Evolutionary conservation across 352 stramenopile species (phyloP), one percentile per base, ranked within the genome.

Genomic region (Phytophthora capsici): DNA sequence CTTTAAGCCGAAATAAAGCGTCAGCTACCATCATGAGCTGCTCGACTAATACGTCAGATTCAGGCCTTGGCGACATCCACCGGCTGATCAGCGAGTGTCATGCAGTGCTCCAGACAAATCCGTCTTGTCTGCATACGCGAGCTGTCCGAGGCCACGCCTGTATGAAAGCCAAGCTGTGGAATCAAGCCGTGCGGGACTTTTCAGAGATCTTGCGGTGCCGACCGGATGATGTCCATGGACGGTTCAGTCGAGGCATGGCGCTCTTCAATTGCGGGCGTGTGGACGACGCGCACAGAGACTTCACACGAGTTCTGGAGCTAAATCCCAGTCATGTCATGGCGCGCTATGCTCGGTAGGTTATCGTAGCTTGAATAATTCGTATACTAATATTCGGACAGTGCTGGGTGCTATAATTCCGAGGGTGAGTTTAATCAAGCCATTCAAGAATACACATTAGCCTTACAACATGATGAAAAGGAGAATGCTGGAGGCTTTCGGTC

Each of bases 291-390:
- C 82, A 89, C n/a, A 50, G 19, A 13, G 85, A 92, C 48, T 94
- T 94, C 40, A 83, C 80, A 3, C 55, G 56, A 4, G 80, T 92
- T 6, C 58, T 94, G 5, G 77, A 86, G 53, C 53, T 88, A 34
- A 89, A 91, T 65, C 81, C 85, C 2, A 78, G 84, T 48, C 85
- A 94, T 48, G 80, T 94, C 36, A 92, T 94, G 85, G 85, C 85
- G 12, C 80, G 83, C 19, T 94, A 92, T 17, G 84, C 84, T 13
- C 64, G 74, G 73, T 83, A 50, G 1, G 58, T 62, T 19, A n/a
- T 32, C 28, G 0, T 13, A 32, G 28, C 4, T 32, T 28, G 25
- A 6, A 28, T 8, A 4, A 28, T 3, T 3, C 7, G 25, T 28
- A 28, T 28, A 32, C 28, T 32, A 32, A 32, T 12, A 32, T 32